Percentiles rank a stretch among this genome's conserved stretches.
Evolutionary conservation across 495 filamentous ascomycete genomes (phyloP).

Genomic region (Annulohypoxylon moriforme): DNA sequence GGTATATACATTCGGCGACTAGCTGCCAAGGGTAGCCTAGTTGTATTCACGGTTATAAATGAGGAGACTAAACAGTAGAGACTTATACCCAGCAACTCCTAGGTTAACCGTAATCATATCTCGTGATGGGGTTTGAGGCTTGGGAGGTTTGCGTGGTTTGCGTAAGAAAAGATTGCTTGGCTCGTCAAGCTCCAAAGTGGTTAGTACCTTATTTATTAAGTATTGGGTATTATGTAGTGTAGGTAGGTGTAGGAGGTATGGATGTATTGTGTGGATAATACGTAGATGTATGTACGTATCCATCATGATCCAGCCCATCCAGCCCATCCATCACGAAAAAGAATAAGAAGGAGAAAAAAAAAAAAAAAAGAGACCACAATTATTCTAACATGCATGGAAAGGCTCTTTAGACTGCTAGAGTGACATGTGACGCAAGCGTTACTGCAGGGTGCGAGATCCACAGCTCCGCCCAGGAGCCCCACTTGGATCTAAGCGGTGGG

Average conservation of each 20-base stretch:
- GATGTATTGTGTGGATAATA: not conserved
- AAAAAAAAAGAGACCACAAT: slow-evolving; percentile 25
- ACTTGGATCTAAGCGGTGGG: slow-evolving; percentile 39
- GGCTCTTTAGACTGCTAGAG: slow-evolving; percentile 16
- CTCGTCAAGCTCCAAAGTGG: not conserved
- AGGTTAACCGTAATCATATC: slow-evolving; percentile 4
- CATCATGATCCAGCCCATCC: slow-evolving; percentile 29
- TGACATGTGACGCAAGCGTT: slow-evolving; percentile 46
- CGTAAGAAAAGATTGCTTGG: slow-evolving; percentile 7
- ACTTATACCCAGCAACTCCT: not conserved
- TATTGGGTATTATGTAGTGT: not conserved
- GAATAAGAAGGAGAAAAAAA: slow-evolving; percentile 8
- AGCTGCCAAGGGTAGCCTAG: slow-evolving; percentile 5
- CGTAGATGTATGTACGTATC: not conserved
- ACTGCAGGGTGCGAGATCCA: slow-evolving; percentile 42
- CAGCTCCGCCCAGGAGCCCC: slow-evolving; percentile 28
- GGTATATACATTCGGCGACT: not conserved
- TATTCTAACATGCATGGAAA: slow-evolving; percentile 32
- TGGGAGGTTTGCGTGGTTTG: not conserved
- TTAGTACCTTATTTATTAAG: slow-evolving; percentile 11
- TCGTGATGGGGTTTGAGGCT: slow-evolving; percentile 5
- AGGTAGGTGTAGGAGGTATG: not conserved
- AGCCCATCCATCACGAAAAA: slow-evolving; percentile 13
- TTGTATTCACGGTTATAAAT: not conserved
- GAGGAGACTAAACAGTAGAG: not conserved